Evolutionary conservation across 306 rosid genomes (phyloP), one percentile per base, ranked within the genome.

Genomic region (Lotus japonicus): DNA sequence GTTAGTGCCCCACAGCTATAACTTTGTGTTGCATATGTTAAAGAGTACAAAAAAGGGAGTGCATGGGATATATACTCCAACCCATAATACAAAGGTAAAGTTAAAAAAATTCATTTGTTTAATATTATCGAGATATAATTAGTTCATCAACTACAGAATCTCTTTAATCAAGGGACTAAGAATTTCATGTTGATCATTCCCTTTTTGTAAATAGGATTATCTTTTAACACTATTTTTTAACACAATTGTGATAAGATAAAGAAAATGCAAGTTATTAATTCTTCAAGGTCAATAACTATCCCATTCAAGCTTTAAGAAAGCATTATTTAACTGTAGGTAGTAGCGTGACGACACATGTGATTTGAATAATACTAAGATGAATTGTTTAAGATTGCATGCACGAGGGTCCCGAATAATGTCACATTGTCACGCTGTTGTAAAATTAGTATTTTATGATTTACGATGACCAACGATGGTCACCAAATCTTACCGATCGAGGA

Each of bases 341-440:
- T 50, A 18, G 50, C 77, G 77, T 63, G 55, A 79, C 77, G 79
- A 68, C 68, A 45, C 46, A 12, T 58, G 66, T 65, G 71, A 70
- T 64, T 80, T 64, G 64, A 69, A 57, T 68, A 71, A 21, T 14
- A 42, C 26, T 21, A 21, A 21, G 3, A 21, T 21, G 26, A 46
- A 55, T 62, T 43, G 58, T 70, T 72, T 75, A 73, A 77, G 72
- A 73, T 69, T 78, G 77, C 81, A 83, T 61, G 84, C 82, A 80
- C 84, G 84, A 83, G 79, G 81, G 4, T 54, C 26, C 8, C 68
- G 82, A 82, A 78, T 85, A 83, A 73, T 70, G 76, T 83, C 86
- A 81, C 91, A 72, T 83, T 86, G 83, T 83, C 61, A 62, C 64
- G 77, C 69, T 54, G 26, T 3, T 21, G 2, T 10, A 1, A 39